Conservation (phyloP, 805 yeast species). For the Suhomyces kilbournensis region DNA sequence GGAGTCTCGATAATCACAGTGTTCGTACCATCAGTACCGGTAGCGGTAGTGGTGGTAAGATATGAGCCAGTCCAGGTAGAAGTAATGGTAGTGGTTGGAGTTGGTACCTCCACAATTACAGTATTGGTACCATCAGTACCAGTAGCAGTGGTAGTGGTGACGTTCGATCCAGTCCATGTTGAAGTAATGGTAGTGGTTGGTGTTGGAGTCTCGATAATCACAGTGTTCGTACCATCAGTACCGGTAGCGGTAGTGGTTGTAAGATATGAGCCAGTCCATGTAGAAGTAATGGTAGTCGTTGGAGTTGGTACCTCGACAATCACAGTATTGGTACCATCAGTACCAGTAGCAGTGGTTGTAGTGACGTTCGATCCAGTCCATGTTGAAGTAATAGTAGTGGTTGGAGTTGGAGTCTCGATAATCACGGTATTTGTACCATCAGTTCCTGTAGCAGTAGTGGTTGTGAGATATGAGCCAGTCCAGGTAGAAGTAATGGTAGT, state of each 20-base stretch:
- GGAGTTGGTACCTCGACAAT: conserved; percentile 13
- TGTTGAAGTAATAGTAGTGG: conserved; percentile 8
- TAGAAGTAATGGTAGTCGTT: conserved; percentile 5
- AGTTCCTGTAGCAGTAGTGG: conserved; percentile 6
- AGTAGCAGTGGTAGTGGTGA: conserved; percentile 5
- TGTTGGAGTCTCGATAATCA: conserved; percentile 9
- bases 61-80: conserved; percentile 19
- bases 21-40: neutral
- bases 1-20: conserved; percentile 15
- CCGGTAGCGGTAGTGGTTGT: conserved; percentile 7
- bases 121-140: conserved; percentile 9
- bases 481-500: conserved; percentile 10
- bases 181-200: conserved; percentile 8
- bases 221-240: conserved; percentile 7
- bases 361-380: conserved; percentile 20
- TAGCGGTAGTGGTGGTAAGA: conserved; percentile 18
- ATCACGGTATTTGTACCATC: conserved; percentile 11
- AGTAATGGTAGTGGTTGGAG: conserved; percentile 10
- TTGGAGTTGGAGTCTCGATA: neutral
- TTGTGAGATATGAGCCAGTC: conserved; percentile 4
- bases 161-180: conserved; percentile 7
- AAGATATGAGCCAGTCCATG: conserved; percentile 8
- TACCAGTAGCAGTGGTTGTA: conserved; percentile 13
- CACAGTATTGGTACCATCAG: conserved; percentile 12
- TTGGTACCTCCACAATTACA: conserved; percentile 12